Percentiles rank a stretch among this genome's conserved stretches.
Conservation (phyloP, 1,139 yeast genomes). For the Yamadazyma dendronema region DNA sequence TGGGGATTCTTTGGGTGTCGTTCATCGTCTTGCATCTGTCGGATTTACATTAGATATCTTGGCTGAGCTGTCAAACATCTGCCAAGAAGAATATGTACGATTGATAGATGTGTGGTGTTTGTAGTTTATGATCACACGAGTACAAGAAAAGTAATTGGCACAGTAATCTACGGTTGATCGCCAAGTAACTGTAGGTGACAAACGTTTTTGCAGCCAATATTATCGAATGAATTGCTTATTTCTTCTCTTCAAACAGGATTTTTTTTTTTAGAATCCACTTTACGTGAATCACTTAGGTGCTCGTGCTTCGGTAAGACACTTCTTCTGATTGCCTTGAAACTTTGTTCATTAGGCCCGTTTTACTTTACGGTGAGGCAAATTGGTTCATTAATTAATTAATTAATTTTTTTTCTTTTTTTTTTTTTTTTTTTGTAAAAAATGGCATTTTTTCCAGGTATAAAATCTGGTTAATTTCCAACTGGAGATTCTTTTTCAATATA, state of each 20-base stretch:
- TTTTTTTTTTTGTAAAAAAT: slow-evolving; percentile 1
- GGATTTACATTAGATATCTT: background rate
- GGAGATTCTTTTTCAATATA: background rate
- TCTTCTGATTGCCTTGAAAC: background rate
- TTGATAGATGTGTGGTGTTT: background rate
- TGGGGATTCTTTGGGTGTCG: background rate
- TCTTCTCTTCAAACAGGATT: background rate
- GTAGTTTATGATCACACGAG: background rate
- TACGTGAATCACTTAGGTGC: too few relatives aligned
- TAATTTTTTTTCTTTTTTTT: slow-evolving; percentile 5
- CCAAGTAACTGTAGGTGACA: too few relatives aligned
- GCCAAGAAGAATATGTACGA: background rate
- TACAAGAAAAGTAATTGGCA: background rate
- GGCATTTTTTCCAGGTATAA: background rate
- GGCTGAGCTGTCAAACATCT: background rate
- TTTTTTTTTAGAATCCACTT: too few relatives aligned
- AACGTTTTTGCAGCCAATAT: background rate
- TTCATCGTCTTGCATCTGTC: too few relatives aligned
- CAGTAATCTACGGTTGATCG: background rate
- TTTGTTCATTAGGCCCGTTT: background rate
- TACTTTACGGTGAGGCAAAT: slow-evolving; percentile 2
- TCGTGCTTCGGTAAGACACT: background rate
- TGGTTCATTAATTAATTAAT: slow-evolving; percentile 1
- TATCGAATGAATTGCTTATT: background rate
- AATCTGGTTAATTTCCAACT: background rate